Evolutionary conservation across 768 basidiomycete genomes (phyloP).

Genomic region (Lactarius indigo): DNA sequence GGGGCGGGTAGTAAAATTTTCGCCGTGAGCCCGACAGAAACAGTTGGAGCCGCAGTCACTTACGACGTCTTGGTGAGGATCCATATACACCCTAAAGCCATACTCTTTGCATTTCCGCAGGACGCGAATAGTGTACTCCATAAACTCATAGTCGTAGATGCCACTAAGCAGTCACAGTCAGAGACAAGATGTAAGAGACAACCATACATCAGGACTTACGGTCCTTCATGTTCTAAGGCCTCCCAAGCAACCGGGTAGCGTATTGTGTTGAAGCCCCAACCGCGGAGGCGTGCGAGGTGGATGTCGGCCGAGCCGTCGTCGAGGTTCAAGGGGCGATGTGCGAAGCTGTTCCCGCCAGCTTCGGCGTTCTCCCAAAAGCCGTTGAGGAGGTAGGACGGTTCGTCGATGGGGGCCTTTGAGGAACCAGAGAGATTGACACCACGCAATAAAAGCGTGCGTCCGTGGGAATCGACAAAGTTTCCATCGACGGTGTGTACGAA

Average conservation of each 20-base stretch:
- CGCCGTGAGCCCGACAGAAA: slow-evolving; percentile 1
- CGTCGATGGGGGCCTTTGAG: slow-evolving; percentile 74
- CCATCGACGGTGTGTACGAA: slow-evolving; percentile 65
- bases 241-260: slow-evolving; percentile 93
- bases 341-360: slow-evolving; percentile 62
- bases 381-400: slow-evolving; percentile 63
- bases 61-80: slow-evolving; percentile 95
- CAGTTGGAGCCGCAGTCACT: slow-evolving; percentile 32
- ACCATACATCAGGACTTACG: slow-evolving; percentile 59
- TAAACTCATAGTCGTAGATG: slow-evolving; percentile 85
- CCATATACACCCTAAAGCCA: slow-evolving; percentile 89
- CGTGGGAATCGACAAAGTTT: slow-evolving; percentile 69
- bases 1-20: neutral
- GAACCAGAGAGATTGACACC: slow-evolving; percentile 95
- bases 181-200: too few species aligned
- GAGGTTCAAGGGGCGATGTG: slow-evolving; percentile 74
- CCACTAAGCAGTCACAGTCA: slow-evolving; percentile 52
- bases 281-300: slow-evolving; percentile 78
- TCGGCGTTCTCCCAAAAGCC: slow-evolving; percentile 84
- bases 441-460: slow-evolving; percentile 77
- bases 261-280: slow-evolving; percentile 93
- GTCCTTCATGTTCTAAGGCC: slow-evolving; percentile 87
- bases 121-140: slow-evolving; percentile 86
- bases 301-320: slow-evolving; percentile 84
- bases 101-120: slow-evolving; percentile 89